A percentile compares a stretch with the other conserved stretches of the same genome.
Conservation (phyloP, 176 grass and related monocot species). For the Zoysia japonica region DNA sequence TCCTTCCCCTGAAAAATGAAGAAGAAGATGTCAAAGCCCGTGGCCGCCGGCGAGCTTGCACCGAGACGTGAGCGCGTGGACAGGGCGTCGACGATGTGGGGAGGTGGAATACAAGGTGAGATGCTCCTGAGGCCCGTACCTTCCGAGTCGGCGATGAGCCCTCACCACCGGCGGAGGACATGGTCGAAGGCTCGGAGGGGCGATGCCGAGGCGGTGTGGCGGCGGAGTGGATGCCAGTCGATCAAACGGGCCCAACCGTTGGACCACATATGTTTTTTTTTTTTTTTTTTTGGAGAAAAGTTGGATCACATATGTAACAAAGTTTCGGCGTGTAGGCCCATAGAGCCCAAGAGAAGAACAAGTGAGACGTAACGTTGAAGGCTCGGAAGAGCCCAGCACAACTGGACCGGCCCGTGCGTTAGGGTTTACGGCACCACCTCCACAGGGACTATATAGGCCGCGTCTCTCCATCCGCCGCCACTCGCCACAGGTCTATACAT, state of each 20-base stretch:
- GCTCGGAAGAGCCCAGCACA: background rate
- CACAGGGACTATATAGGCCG: conserved; percentile 21
- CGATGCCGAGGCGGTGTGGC: background rate
- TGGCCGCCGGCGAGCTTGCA: no score
- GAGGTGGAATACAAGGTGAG: background rate
- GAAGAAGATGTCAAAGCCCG: no score
- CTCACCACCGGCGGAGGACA: conserved; percentile 29
- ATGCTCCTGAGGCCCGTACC: background rate
- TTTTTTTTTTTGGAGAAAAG: no score
- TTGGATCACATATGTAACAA: no score
- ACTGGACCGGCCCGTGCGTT: background rate
- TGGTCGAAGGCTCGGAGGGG: conserved; percentile 33
- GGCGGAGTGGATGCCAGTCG: background rate
- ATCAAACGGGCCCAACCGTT: background rate
- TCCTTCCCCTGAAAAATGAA: conserved; percentile 41
- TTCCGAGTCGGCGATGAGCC: background rate
- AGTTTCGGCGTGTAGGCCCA: background rate
- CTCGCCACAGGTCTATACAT: background rate
- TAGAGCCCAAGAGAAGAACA: background rate
- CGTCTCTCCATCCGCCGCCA: background rate
- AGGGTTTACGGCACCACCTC: conserved; percentile 17
- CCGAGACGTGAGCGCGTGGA: background rate
- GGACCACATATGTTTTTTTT: background rate
- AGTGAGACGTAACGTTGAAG: rapidly evolving
- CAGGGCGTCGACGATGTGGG: no score